These are phyloP conservation scores for Dichomitus squalens DNA, from an alignment of 1,284 basidiomycete genomes.

Conservation along the genomic window DNA sequence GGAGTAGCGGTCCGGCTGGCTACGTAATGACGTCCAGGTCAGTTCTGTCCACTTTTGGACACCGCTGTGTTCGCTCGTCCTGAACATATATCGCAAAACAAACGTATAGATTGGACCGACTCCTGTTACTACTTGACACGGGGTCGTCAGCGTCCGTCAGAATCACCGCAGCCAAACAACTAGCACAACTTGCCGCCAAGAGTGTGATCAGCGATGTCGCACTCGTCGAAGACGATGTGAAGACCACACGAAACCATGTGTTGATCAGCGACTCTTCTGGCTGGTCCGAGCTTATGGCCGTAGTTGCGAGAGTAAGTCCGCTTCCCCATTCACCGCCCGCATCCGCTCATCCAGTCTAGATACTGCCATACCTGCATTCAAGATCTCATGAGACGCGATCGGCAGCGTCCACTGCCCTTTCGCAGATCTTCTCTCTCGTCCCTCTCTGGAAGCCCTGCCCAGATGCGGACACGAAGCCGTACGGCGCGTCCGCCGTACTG, in stretches of 20 bases:
- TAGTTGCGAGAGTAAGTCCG: constrained; percentile 70
- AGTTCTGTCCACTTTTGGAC: constrained; percentile 26
- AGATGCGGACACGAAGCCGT: constrained; percentile 31
- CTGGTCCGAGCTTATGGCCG: constrained; percentile 82
- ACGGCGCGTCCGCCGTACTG: constrained; percentile 29
- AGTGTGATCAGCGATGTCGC: constrained; percentile 81
- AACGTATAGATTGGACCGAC: constrained; percentile 78
- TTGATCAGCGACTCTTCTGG: constrained; percentile 65
- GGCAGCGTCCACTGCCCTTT: constrained; percentile 84
- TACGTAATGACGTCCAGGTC: constrained; percentile 72
- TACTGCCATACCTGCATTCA: constrained; percentile 87
- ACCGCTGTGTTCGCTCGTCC: constrained; percentile 18
- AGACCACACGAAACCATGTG: constrained; percentile 59
- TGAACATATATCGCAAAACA: not conserved
- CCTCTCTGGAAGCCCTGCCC: constrained; percentile 78
- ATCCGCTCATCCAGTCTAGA: constrained; percentile 44
- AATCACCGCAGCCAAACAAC: constrained; percentile 89
- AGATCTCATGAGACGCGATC: constrained; percentile 86
- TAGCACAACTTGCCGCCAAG: constrained; percentile 87
- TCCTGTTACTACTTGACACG: constrained; percentile 88
- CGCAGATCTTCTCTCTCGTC: constrained; percentile 82
- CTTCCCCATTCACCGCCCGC: constrained; percentile 3
- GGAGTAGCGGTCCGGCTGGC: constrained; percentile 44
- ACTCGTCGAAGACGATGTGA: constrained; percentile 77
- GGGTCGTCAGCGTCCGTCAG: constrained; percentile 87